These are phyloP conservation scores for Wilhelminamyces savonicus DNA, from an alignment of 805 yeast genomes.

Conservation along the genomic window DNA sequence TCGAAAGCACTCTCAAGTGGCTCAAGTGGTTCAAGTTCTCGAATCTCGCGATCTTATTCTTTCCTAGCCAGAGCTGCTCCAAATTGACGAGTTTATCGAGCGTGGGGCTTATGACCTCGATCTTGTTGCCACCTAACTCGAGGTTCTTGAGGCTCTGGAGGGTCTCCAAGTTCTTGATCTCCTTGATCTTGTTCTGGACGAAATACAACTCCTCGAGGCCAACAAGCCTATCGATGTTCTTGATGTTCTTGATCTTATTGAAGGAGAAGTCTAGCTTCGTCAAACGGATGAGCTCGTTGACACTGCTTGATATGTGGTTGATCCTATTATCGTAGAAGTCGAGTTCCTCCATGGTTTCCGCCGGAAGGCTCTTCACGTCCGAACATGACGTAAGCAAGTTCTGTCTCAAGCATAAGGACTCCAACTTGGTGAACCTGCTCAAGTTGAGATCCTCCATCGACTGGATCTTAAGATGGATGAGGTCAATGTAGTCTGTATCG, in stretches of 20 bases:
- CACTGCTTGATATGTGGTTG: constrained; percentile 71
- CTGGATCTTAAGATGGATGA: constrained; percentile 63
- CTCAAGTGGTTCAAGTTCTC: constrained; percentile 54
- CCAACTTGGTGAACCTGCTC: constrained; percentile 49
- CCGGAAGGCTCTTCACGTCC: constrained; percentile 51
- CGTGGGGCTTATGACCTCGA: constrained; percentile 50
- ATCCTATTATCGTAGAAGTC: constrained; percentile 92
- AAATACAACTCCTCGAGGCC: constrained; percentile 67
- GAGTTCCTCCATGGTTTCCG: constrained; percentile 58
- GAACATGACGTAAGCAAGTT: constrained; percentile 72
- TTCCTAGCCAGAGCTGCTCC: constrained; percentile 87
- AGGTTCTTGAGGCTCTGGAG: constrained; percentile 56
- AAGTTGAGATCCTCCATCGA: constrained; percentile 58
- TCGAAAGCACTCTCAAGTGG: constrained; percentile 70
- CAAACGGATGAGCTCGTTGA: constrained; percentile 53
- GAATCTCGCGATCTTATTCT: constrained; percentile 64
- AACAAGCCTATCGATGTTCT: constrained; percentile 60
- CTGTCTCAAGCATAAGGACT: constrained; percentile 69
- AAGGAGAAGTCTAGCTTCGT: constrained; percentile 75
- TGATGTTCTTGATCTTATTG: constrained; percentile 81
- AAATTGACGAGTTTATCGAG: constrained; percentile 50
- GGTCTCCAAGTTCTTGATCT: constrained; percentile 59
- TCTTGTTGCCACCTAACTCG: constrained; percentile 87
- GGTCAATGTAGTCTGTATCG: constrained; percentile 56
- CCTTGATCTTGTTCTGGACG: constrained; percentile 80